Evolutionary conservation across 192 early-diverging fungal genomes (phyloP).

Genomic region (Chytriomyces confervae): DNA sequence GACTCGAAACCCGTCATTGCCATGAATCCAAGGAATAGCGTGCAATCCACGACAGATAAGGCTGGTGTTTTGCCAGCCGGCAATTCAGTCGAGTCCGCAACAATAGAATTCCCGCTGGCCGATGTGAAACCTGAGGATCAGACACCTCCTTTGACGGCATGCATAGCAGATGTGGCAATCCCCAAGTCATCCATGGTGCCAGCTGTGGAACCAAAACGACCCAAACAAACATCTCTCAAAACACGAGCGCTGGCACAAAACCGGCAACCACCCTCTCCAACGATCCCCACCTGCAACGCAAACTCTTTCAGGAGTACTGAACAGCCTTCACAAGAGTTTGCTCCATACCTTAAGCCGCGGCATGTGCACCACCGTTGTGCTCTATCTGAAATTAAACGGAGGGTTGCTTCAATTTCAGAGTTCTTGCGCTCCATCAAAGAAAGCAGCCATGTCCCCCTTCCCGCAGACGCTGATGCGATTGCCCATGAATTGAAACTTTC

Average conservation of each 20-base stretch:
- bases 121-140: background rate
- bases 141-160: background rate
- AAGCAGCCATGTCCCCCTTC: background rate
- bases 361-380: background rate
- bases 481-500: background rate
- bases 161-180: background rate
- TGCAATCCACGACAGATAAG: background rate
- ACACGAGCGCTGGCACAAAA: background rate
- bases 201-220: background rate
- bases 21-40: background rate
- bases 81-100: background rate
- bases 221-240: background rate
- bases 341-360: background rate
- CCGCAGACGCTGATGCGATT: background rate
- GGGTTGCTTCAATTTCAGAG: background rate
- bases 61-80: background rate
- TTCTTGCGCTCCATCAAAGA: background rate
- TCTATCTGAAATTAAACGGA: constrained; percentile 3
- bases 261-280: background rate
- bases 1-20: background rate
- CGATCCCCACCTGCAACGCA: background rate
- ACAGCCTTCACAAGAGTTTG: background rate
- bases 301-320: background rate
- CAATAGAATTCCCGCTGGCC: background rate
- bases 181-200: background rate